Base-by-base conservation (phyloP, 2,329 filamentous ascomycete species). In the Fusarium sp. region DNA sequence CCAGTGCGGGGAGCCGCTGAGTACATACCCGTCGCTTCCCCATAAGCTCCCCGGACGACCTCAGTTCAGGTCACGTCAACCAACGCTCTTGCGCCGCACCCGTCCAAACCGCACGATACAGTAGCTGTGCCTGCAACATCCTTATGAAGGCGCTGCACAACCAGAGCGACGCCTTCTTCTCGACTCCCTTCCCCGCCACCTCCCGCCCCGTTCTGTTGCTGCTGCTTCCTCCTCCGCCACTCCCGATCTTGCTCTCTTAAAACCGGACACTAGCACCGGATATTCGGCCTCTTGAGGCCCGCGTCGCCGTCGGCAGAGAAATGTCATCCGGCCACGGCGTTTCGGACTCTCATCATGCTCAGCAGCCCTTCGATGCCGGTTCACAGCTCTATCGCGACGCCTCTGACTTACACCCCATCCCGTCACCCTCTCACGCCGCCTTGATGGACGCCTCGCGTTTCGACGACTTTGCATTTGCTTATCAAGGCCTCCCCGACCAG, bases 401-500 rank as follows among this genome's bases (percentile, higher is more conserved):
- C 45, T 64, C 71, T 67, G 71, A 70, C 62, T 70, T 78, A 64
- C 73, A 76, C 38, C 71, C 74, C 59, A 67, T 60, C 31, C 69
- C 74, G 35, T 75, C 72, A 61, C 65, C 73, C 37, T 65, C 76
- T 24, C 70, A 77, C 70, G 64, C 74, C 65, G 66, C 74, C 72
- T 77, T 86, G 76, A 85, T 88, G 76, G 85, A 88, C 71, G 75
- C 83, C 37, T 80, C 85, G 18, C 85, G 87, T 59, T 90, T 90
- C 76, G 82, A 83, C 70, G 86, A 89, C 71, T 90, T 89, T 76
- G 81, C 85, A 24, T 90, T 89, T 74, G 77, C 86, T 4, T 90
- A 87, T 75, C 76, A 77, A 82, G 85, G 73, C 54, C 78, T 87
- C 11, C 71, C 83, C 27, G 85, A 85, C 64, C 83, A 84, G 69